Percentiles rank a stretch among this genome's conserved stretches.
Evolutionary conservation across 768 basidiomycete genomes (phyloP).

Genomic region (Russula earlei): DNA sequence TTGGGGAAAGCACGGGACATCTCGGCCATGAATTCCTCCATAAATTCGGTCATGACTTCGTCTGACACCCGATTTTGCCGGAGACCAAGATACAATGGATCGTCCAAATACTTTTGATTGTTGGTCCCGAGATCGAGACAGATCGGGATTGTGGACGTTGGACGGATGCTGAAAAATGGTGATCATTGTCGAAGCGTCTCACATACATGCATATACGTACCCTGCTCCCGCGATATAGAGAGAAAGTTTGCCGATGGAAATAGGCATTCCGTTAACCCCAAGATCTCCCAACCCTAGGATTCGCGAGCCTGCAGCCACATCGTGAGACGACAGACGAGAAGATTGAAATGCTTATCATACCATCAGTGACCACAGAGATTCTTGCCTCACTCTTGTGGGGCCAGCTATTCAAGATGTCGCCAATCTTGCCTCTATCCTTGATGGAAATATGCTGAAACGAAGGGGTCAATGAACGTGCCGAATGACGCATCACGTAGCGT

Average conservation of each 20-base stretch:
- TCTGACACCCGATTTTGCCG: slow-evolving; percentile 59
- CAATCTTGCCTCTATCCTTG: slow-evolving; percentile 75
- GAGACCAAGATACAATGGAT: slow-evolving; percentile 85
- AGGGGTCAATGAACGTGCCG: not conserved
- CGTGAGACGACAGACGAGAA: not conserved
- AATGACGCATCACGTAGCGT: not conserved
- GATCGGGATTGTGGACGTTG: slow-evolving; percentile 72
- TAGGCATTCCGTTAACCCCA: slow-evolving; percentile 78
- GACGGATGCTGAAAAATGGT: slow-evolving; percentile 48
- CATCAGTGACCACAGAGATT: slow-evolving; percentile 90
- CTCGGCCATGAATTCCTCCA: slow-evolving; percentile 90
- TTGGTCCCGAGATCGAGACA: slow-evolving; percentile 87
- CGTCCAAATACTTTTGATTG: slow-evolving; percentile 66
- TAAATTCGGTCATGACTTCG: slow-evolving; percentile 64
- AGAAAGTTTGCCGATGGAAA: slow-evolving; percentile 87
- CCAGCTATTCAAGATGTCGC: slow-evolving; percentile 62
- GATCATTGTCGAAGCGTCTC: not conserved
- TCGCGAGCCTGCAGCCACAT: slow-evolving; percentile 53
- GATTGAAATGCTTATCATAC: slow-evolving; percentile 29
- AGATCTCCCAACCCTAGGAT: slow-evolving; percentile 85
- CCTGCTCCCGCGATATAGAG: slow-evolving; percentile 87
- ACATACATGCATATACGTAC: slow-evolving; percentile 30
- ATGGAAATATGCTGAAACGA: slow-evolving; percentile 59
- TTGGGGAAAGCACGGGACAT: slow-evolving; percentile 69
- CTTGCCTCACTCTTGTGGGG: slow-evolving; percentile 65